phyloP scores from a whole-genome alignment of 352 stramenopile genomes.

The Achlya hypogyna region DNA sequence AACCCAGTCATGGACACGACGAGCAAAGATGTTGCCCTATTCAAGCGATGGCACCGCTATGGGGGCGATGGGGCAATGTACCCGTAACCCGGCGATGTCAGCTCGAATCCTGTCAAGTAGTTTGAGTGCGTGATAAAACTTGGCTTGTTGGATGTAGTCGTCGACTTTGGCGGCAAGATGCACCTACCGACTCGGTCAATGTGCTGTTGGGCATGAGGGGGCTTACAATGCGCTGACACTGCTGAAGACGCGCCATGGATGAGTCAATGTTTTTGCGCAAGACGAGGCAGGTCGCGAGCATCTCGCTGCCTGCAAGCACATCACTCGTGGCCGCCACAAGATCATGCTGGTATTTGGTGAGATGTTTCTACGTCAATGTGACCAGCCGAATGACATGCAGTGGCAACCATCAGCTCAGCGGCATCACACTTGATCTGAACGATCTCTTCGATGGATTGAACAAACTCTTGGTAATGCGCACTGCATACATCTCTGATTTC shows the following conservation, averaged over 20 bases:
- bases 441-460: constrained; percentile 76
- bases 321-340: constrained; percentile 36
- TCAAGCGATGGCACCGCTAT: not conserved
- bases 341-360: constrained; percentile 56
- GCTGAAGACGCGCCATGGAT: constrained; percentile 69
- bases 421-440: constrained; percentile 72
- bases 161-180: constrained; percentile 55
- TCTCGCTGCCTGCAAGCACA: constrained; percentile 47
- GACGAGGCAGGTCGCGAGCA: constrained; percentile 41
- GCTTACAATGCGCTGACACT: constrained; percentile 67
- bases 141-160: constrained; percentile 50
- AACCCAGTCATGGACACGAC: constrained; percentile 76
- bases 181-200: constrained; percentile 28
- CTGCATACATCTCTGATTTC: constrained; percentile 72
- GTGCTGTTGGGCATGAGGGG: no score
- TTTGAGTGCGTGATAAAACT: constrained; percentile 71
- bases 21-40: constrained; percentile 63
- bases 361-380: constrained; percentile 33
- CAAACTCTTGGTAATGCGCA: constrained; percentile 70
- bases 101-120: constrained; percentile 55
- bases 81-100: constrained; percentile 60
- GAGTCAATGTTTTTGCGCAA: constrained; percentile 64
- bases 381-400: not conserved
- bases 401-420: constrained; percentile 44
- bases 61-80: constrained; percentile 17